Conservation (phyloP, 169 alveolate species). For the Plasmodium vinckei region DNA sequence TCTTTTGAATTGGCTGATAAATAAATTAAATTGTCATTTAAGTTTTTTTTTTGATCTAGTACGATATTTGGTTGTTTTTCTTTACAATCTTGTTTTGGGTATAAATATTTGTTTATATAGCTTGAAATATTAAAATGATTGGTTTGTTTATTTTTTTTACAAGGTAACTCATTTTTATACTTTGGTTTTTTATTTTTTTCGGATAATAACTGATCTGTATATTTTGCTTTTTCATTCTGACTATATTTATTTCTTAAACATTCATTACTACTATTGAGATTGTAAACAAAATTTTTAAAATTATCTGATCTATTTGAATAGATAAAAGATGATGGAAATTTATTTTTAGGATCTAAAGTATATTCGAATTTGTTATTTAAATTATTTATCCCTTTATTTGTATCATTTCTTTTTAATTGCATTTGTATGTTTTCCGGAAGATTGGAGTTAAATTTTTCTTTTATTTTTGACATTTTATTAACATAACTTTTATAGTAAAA, state of each 20-base stretch:
- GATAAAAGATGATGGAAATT: background rate
- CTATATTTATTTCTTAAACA: background rate
- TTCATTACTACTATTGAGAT: slow-evolving; percentile 1
- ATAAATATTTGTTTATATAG: slow-evolving; percentile 7
- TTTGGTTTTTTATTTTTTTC: background rate
- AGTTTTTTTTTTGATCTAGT: background rate
- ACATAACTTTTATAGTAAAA: slow-evolving; percentile 3
- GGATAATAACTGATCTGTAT: background rate
- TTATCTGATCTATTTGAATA: background rate
- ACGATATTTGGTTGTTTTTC: background rate
- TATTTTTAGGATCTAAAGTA: slow-evolving; percentile 5
- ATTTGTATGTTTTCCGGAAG: background rate
- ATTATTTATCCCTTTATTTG: background rate
- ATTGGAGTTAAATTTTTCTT: slow-evolving; percentile 12
- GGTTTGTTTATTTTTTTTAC: slow-evolving; percentile 15
- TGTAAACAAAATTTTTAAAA: background rate
- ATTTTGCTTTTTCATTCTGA: slow-evolving; percentile 7
- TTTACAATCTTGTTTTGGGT: background rate
- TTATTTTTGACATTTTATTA: background rate
- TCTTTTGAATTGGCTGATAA: slow-evolving; percentile 7
- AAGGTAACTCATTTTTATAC: background rate
- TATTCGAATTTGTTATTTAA: slow-evolving; percentile 1
- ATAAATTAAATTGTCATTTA: slow-evolving; percentile 2
- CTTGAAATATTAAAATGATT: slow-evolving; percentile 16
- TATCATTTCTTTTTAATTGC: background rate